Conservation (phyloP, 176 grass and related monocot species). For the Areca catechu region DNA sequence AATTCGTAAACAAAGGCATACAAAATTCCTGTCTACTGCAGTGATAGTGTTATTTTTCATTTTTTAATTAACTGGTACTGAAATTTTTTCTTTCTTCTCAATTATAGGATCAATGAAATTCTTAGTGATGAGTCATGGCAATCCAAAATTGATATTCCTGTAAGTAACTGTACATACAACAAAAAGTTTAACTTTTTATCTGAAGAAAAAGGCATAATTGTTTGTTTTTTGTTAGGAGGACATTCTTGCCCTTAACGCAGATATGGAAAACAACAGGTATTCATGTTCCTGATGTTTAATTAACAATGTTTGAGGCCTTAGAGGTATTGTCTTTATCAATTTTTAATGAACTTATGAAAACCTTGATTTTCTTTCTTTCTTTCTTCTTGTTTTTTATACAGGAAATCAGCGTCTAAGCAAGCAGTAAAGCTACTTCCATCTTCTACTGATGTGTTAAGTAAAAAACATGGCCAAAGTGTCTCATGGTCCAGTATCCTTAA, state of each 20-base stretch:
- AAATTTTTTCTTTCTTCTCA: slow-evolving; percentile 20
- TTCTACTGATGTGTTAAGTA: slow-evolving; percentile 44
- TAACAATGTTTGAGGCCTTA: neutral
- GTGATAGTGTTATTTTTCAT: slow-evolving; percentile 5
- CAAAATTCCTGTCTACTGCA: slow-evolving; percentile 6
- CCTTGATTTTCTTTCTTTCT: slow-evolving; percentile 15
- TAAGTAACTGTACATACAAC: slow-evolving; percentile 35
- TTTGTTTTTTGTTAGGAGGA: slow-evolving; percentile 49
- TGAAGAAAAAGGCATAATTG: slow-evolving; percentile 7
- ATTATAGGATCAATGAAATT: slow-evolving; percentile 69
- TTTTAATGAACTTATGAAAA: neutral
- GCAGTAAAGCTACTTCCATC: slow-evolving; percentile 58
- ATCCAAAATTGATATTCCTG: slow-evolving; percentile 55
- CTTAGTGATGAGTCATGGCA: slow-evolving; percentile 49
- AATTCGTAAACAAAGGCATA: slow-evolving; percentile 64
- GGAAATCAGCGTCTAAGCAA: slow-evolving; percentile 54
- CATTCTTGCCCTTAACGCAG: slow-evolving; percentile 64
- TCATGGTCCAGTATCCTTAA: slow-evolving; percentile 30
- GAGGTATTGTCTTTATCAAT: too few species aligned
- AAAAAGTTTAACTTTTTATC: neutral
- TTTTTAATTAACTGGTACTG: neutral
- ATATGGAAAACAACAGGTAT: slow-evolving; percentile 50
- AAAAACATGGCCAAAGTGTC: slow-evolving; percentile 33
- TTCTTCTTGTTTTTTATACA: slow-evolving; percentile 7
- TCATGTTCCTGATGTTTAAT: neutral